A percentile compares a stretch with the other conserved stretches of the same genome.
phyloP scores from a whole-genome alignment of 768 basidiomycete species.

The Boletus rex-veris region DNA sequence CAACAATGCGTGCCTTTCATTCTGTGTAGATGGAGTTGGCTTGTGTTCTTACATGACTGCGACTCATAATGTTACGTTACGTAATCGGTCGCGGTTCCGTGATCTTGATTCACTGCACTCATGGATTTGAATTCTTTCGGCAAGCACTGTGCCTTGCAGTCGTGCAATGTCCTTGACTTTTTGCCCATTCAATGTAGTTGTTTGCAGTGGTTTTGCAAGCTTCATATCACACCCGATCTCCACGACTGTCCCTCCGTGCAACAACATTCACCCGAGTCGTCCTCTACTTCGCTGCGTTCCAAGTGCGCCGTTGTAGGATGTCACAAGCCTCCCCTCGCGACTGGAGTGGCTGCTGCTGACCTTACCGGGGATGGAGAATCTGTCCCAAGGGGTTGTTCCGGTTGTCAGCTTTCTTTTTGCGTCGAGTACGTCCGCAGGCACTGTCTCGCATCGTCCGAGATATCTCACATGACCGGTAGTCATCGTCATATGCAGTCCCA shows the following conservation, averaged over 20 bases:
- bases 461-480: slow-evolving; percentile 34
- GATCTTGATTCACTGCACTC: too few relatives aligned
- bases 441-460: slow-evolving; percentile 1
- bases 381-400: slow-evolving; percentile 40
- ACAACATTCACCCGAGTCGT: not conserved
- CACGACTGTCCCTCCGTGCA: slow-evolving; percentile 49
- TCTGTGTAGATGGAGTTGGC: too few relatives aligned
- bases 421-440: slow-evolving; percentile 44
- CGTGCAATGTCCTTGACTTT: slow-evolving; percentile 67
- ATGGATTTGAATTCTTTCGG: slow-evolving; percentile 55
- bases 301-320: slow-evolving; percentile 53
- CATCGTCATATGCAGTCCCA: slow-evolving; percentile 69
- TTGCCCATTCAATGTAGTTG: slow-evolving; percentile 74
- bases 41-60: too few relatives aligned
- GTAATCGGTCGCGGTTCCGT: too few relatives aligned
- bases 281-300: slow-evolving; percentile 32
- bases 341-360: slow-evolving; percentile 29
- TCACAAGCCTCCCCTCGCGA: slow-evolving; percentile 51
- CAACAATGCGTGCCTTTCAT: too few relatives aligned
- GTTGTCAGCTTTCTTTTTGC: slow-evolving; percentile 61
- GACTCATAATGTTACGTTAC: too few relatives aligned
- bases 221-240: slow-evolving; percentile 56
- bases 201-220: slow-evolving; percentile 53
- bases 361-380: not conserved
- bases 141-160: slow-evolving; percentile 55